Base-by-base conservation (phyloP, 164 flowering plant species). In the Nelumbo lutea region DNA sequence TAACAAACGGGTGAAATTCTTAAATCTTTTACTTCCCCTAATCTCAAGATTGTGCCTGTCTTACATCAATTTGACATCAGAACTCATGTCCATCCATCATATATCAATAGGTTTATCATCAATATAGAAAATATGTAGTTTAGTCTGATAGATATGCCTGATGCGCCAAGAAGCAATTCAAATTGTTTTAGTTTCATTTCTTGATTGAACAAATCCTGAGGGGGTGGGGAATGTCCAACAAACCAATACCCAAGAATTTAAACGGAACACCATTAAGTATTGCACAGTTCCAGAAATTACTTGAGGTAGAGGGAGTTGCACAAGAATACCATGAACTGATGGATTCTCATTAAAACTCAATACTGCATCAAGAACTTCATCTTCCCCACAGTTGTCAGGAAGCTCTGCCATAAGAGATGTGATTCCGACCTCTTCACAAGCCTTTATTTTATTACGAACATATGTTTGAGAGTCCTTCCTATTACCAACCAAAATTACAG, bases 261-360 rank as follows among this genome's bases (percentile, higher is more conserved):
- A 14, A n/a, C 3, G 10, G 7, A 59, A 38, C 41, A 9, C 39
- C n/a, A 14, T 39, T 41, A 7, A 11, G 0, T 9, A 63, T 13
- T 27, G 6, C 50, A 73, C 39, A 71, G 78, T 73, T 79, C 59
- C 43, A 69, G 74, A 75, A 82, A 76, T 83, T 85, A 93, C 98
- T 70, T 82, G 81, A 55, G 98, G 98, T 53, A 94, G 86, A 68
- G 98, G 98, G 83, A 94, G 93, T 81, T 94, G 98, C 82, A 94
- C 91, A 63, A 94, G 87, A 76, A 94, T 77, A 75, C 98, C 98
- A 78, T 94, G 91, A 77, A 94, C 65, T 27, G 90, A 83, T 45
- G 87, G 86, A 74, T 94, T 76, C 50, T 81, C 80, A 73, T 90
- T 85, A 68, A 79, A 85, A 43, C 73, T 70, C 48, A 79, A 73